Base-by-base conservation (phyloP, 2,329 filamentous ascomycete genomes). In the Eutypa lata region DNA sequence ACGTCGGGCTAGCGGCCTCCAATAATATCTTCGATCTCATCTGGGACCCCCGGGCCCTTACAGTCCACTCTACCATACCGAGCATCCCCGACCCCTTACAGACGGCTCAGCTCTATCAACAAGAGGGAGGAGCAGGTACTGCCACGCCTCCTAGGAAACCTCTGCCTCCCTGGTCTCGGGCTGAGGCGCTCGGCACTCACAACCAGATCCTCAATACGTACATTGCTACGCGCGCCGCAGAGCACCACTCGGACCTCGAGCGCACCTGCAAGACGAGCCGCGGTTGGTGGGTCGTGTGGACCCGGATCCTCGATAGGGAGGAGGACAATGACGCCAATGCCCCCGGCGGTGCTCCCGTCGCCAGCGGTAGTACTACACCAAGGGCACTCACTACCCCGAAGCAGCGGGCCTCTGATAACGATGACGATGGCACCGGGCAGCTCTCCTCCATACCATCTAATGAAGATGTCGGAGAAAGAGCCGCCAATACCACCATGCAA, bases 261-360 rank as follows among this genome's bases (percentile, higher is more conserved):
- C 75, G 82, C 19, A 87, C 83, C 2, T 82, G 79, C 61, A 87
- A 88, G 73, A 88, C 85, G 3, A 82, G 74, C 45, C 78, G 84
- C 33, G 85, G 84, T 1, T 88, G 84, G 83, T 88, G 86, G 85
- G 75, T 88, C 28, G 83, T 87, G 24, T 88, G 85, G 85, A 84
- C 78, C 47, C 74, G 82, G 22, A 71, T 86, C 21, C 62, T 79
- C 6, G 76, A 65, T 49, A 59, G 57, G 8, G 60, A 61, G 3
- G 45, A 37, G 7, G 16, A 10, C 22, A 7, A 8, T 47, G n/a
- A 53, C 18, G 3, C 43, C 42, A 16, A 4, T 44, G 3, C 42
- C n/a, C 31, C 16, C 43, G 16, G 55, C 48, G 21, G 21, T 8
- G 14, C 8, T 35, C 8, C 8, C 8, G n/a, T 4, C 42, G 16